phyloP scores from a whole-genome alignment of 331 rosid species.

The Cydonia oblonga region DNA sequence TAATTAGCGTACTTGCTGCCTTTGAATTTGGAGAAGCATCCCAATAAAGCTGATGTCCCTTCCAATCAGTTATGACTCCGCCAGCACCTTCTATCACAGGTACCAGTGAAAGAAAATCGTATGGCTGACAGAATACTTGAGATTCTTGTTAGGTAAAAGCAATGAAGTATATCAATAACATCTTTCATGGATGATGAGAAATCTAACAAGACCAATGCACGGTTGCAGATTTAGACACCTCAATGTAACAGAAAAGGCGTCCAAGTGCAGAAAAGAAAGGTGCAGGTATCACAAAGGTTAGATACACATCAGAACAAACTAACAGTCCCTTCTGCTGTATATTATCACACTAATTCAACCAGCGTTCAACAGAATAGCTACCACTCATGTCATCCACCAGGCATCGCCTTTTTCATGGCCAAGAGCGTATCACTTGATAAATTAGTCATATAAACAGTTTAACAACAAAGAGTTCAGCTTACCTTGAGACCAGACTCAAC shows the following conservation, averaged over 20 bases:
- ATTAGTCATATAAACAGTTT: not conserved
- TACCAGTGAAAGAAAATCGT: slow-evolving; percentile 76
- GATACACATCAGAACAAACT: not conserved
- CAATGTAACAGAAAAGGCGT: not conserved
- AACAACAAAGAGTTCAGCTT: not conserved
- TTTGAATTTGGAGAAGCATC: slow-evolving; percentile 69
- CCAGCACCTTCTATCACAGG: slow-evolving; percentile 94
- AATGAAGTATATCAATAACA: not conserved
- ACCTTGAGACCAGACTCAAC: slow-evolving; percentile 93
- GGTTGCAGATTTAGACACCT: not conserved
- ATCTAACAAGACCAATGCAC: not conserved
- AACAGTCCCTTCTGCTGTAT: not conserved
- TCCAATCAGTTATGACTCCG: slow-evolving; percentile 91
- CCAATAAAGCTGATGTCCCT: slow-evolving; percentile 66
- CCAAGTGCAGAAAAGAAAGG: not conserved
- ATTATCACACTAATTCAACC: not conserved
- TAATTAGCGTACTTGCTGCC: slow-evolving; percentile 39
- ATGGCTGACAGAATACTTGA: slow-evolving; percentile 46
- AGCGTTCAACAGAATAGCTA: not conserved
- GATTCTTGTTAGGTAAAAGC: not conserved
- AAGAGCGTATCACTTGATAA: not conserved
- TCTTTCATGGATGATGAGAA: not conserved
- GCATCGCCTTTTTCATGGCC: not conserved
- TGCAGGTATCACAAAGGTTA: not conserved
- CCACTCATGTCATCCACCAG: not conserved